Percentiles rank a stretch among this genome's conserved stretches.
phyloP scores from a whole-genome alignment of 2,329 filamentous ascomycete genomes.

The Akanthomyces uredinophilus region DNA sequence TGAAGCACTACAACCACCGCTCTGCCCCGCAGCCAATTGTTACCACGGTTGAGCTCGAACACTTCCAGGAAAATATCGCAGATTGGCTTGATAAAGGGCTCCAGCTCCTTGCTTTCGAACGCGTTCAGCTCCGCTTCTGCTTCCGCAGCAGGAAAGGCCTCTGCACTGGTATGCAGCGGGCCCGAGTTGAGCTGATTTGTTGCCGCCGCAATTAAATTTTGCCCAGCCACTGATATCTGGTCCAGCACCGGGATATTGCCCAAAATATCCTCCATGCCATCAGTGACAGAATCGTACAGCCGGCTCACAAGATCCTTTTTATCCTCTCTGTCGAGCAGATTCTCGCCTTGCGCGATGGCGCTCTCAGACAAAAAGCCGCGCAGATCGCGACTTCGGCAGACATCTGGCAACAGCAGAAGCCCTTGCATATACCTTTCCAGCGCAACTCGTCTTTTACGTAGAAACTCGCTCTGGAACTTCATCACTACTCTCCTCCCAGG shows the following conservation, averaged over 20 bases:
- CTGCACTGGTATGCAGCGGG: slow-evolving; percentile 48
- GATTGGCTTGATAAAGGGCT: slow-evolving; percentile 97
- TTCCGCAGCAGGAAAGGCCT: slow-evolving; percentile 56
- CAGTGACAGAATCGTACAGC: slow-evolving; percentile 92
- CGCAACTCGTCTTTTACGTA: slow-evolving; percentile 79
- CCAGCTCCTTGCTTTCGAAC: slow-evolving; percentile 82
- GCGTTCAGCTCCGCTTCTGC: slow-evolving; percentile 91
- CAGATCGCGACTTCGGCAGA: slow-evolving; percentile 88
- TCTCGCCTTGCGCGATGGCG: slow-evolving; percentile 61
- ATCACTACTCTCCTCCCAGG: slow-evolving; percentile 88
- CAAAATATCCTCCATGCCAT: slow-evolving; percentile 96
- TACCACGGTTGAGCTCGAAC: slow-evolving; percentile 90
- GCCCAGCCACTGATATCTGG: slow-evolving; percentile 85
- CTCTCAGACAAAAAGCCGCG: slow-evolving; percentile 89
- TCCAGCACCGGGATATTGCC: slow-evolving; percentile 95
- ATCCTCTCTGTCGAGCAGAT: slow-evolving; percentile 53
- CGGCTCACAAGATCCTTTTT: slow-evolving; percentile 87
- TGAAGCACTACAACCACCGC: slow-evolving; percentile 95
- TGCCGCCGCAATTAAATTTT: slow-evolving; percentile 79
- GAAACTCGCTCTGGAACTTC: slow-evolving; percentile 93
- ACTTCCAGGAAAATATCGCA: slow-evolving; percentile 95
- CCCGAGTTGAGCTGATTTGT: slow-evolving; percentile 57
- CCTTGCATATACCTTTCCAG: slow-evolving; percentile 77
- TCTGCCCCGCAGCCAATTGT: slow-evolving; percentile 93
- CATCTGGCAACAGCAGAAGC: slow-evolving; percentile 80